Conservation (phyloP, 2,329 filamentous ascomycete species). For the Claviceps sp. region DNA sequence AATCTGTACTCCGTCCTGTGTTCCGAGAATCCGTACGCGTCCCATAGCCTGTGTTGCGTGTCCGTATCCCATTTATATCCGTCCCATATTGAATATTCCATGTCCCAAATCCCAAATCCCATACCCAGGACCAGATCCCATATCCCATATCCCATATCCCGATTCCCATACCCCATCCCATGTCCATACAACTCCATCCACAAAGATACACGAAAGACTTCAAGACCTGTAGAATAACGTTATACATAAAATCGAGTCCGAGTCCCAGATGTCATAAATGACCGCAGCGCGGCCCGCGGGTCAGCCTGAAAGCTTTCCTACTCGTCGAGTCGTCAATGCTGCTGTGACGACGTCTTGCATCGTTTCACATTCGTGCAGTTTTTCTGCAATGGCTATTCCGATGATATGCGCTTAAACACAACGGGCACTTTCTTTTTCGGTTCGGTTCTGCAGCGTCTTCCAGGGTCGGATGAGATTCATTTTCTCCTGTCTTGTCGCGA, state of each 20-base stretch:
- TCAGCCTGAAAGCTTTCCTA: not conserved
- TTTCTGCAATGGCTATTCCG: not conserved
- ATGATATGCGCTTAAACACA: not conserved
- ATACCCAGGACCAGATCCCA: too few relatives aligned
- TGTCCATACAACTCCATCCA: not conserved
- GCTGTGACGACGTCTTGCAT: not conserved
- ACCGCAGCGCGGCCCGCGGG: not conserved
- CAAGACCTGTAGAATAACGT: not conserved
- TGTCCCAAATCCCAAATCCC: not conserved
- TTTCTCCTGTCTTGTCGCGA: not conserved
- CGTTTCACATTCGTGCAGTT: not conserved
- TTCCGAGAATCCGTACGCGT: too few relatives aligned
- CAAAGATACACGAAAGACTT: not conserved
- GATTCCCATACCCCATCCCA: not conserved
- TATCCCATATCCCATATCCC: not conserved
- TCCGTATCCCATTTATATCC: too few relatives aligned
- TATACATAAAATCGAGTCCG: not conserved
- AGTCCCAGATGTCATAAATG: not conserved
- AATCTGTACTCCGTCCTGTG: too few relatives aligned
- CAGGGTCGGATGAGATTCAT: too few relatives aligned
- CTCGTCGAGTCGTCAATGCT: not conserved
- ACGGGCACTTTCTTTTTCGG: not conserved
- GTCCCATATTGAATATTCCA: not conserved
- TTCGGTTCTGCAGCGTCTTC: not conserved
- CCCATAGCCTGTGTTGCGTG: too few relatives aligned